Evolutionary conservation across 441 rosid species (phyloP), one percentile per base, ranked within the genome.

Genomic region (Syzygium malaccense): DNA sequence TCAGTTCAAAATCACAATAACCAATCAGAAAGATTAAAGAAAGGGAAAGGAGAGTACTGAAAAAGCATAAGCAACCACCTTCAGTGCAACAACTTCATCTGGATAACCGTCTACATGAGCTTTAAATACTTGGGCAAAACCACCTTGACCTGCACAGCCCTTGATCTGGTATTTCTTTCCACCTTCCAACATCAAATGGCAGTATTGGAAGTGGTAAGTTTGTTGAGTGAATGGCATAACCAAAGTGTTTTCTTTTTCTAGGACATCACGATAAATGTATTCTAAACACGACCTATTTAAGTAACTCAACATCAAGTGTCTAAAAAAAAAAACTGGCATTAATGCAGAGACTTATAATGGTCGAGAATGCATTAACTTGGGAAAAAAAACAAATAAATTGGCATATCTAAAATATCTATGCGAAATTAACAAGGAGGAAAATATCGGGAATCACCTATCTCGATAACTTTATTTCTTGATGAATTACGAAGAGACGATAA

Each of bases 101-200:
- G 98, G 96, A 91, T 94, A 93, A 91, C 93, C 87, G 86, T 94
- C 93, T 87, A 92, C 90, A 87, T 55, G 89, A 66, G 99, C 99
- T 92, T 94, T 98, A 93, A 93, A 98, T 80, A 98, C 98, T 94
- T 93, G 93, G 89, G 98, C 98, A 94, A 98, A 98, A 86, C 95
- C 96, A 91, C 99, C 99, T 89, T 95, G 93, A 88, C 98, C 99
- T 71, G 99, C 98, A 90, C 96, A 95, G 37, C 99, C 99, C 93
- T 96, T 96, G 92, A 98, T 94, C 90, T 94, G 98, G 95, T 96
- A 97, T 93, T 95, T 95, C 93, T 89, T 94, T 92, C 97, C 94
- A 90, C 99, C 99, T 98, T 64, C 60, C 85, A 55, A 37, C 32
- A 85, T 85, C 30, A 32, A 49, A 85, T 33, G 45, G 54, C 19